Evolutionary conservation across 345 rosid species (phyloP).

Genomic region (Salix exigua): DNA sequence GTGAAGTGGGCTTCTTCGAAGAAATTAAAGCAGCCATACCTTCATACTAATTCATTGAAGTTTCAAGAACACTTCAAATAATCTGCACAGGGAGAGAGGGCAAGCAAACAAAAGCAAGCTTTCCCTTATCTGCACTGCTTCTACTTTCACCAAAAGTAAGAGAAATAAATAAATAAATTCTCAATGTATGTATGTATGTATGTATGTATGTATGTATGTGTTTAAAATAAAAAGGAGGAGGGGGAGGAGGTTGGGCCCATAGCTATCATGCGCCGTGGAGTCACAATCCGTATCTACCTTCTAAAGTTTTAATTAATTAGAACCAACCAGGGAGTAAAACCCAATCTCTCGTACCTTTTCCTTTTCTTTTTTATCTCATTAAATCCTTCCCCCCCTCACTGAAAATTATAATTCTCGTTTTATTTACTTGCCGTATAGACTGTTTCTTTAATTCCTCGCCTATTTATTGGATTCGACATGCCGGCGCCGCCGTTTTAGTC

Average conservation of each 20-base stretch:
- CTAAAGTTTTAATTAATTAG: conserved; percentile 30
- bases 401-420: not conserved
- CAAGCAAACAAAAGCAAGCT: conserved; percentile 27
- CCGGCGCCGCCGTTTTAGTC: conserved; percentile 46
- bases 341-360: not conserved
- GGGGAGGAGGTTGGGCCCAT: conserved; percentile 8
- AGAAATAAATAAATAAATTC: not conserved
- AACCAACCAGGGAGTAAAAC: conserved; percentile 8
- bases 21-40: not conserved
- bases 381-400: not conserved
- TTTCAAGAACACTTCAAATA: too few relatives aligned
- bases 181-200: too few relatives aligned
- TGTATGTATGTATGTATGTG: too few relatives aligned
- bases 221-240: not conserved
- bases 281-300: conserved; percentile 33
- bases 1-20: not conserved
- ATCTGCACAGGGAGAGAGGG: not conserved
- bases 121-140: not conserved
- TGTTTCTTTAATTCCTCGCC: conserved; percentile 36
- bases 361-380: not conserved
- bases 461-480: conserved; percentile 26
- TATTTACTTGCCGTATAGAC: not conserved
- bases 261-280: conserved; percentile 38
- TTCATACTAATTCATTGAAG: not conserved
- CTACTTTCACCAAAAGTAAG: not conserved